Evolutionary conservation across 2,329 filamentous ascomycete species (phyloP).

Genomic region (Aspergillus brasiliensis): DNA sequence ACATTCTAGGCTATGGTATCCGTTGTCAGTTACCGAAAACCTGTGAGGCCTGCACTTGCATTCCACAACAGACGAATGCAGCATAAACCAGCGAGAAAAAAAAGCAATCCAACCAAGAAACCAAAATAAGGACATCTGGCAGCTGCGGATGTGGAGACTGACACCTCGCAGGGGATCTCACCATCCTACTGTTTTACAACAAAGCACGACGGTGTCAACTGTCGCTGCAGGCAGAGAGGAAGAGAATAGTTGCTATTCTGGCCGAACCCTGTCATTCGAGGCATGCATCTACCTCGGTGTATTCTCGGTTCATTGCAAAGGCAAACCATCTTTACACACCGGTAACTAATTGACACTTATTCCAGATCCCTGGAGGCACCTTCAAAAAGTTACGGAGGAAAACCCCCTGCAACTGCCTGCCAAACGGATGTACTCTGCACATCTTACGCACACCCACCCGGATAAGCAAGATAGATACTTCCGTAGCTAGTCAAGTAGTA

Average conservation of each 20-base stretch:
- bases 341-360: background rate
- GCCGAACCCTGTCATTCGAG: background rate
- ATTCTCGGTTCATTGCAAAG: slow-evolving; percentile 2
- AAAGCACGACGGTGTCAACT: background rate
- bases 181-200: background rate
- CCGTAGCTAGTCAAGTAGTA: background rate
- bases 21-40: background rate
- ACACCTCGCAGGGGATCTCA: background rate
- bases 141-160: background rate
- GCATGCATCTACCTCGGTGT: background rate
- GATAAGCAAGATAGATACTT: background rate
- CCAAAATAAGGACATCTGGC: background rate
- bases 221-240: background rate
- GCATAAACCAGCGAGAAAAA: background rate
- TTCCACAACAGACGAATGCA: background rate
- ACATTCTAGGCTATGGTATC: background rate
- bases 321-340: background rate
- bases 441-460: background rate
- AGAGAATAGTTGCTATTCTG: background rate
- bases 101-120: background rate
- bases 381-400: background rate
- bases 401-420: background rate
- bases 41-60: background rate
- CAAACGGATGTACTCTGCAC: background rate
- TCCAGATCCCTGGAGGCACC: background rate